Base-by-base conservation (phyloP, 2,329 filamentous ascomycete species). In the Verticillium longisporum region DNA sequence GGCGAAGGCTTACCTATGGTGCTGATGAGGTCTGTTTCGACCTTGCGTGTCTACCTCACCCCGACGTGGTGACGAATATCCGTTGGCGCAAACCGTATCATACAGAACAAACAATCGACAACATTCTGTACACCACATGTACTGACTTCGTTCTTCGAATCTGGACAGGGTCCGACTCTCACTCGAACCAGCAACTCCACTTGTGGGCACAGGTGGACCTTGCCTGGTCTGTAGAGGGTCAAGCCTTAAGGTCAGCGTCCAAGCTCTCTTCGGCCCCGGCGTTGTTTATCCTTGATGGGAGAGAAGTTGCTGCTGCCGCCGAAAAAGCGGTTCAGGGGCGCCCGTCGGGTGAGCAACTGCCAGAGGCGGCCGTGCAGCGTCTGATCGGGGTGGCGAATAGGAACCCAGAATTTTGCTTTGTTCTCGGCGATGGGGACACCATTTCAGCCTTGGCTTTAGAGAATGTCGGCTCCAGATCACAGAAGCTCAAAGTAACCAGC, bases 371-470 rank as follows among this genome's bases (percentile, higher is more conserved):
- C 6, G 78, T 97, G 58, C 88, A 95, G 67, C 91, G 96, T 70
- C 78, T 98, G 5, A 89, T 96, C 54, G 89, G 92, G 66, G 83
- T 97, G 66, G 91, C 92, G 10, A 95, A 94, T 64, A 88, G 88
- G 59, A 90, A 84, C 61, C 91, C 93, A 0, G 95, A 99, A 71
- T 85, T 99, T 2, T 95, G 92, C 66, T 82, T 98, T 31, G 87
- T 94, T 9, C 80, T 97, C 56, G 92, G 98, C 73, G 87, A 88
- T n/a, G 79, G 83, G 56, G 94, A 94, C 1, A 87, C 88, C 66
- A 91, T 98, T 89, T 92, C 91, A 50, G 92, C 91, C 0, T 97
- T 94, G 91, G 94, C 92, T 0, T 77, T 99, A 61, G 93, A 98
- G 72, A 93, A 94, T 69, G 84, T 96, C 21, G 88, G 89, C 38